A percentile compares a stretch with the other conserved stretches of the same genome.
Conservation (phyloP, 2,329 filamentous ascomycete genomes). For the Diaporthe citri region DNA sequence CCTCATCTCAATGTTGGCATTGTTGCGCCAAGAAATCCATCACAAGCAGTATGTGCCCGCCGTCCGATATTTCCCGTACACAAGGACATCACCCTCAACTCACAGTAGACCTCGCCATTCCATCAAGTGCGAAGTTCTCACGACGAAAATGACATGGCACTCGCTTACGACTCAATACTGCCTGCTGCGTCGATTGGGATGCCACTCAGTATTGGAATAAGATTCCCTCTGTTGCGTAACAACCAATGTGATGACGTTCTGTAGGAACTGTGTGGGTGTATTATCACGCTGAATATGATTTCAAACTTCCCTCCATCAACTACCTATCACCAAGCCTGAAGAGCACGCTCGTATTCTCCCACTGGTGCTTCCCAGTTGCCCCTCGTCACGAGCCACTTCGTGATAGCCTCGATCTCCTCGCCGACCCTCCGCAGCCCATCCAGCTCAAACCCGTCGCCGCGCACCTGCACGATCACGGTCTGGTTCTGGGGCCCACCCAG, state of each 20-base stretch:
- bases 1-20: not conserved
- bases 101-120: not conserved
- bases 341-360: not conserved
- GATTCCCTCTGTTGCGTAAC: too few relatives aligned
- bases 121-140: not conserved
- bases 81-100: too few relatives aligned
- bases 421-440: slow-evolving; percentile 10
- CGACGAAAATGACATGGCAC: not conserved
- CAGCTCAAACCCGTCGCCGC: slow-evolving; percentile 28
- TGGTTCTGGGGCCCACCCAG: slow-evolving; percentile 32
- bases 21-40: not conserved
- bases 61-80: not conserved
- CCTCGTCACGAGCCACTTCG: slow-evolving; percentile 30
- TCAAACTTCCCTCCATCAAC: not conserved
- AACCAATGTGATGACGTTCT: too few relatives aligned
- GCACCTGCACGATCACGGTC: slow-evolving; percentile 33
- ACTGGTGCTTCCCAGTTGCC: slow-evolving; percentile 26
- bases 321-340: not conserved
- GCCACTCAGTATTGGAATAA: not conserved
- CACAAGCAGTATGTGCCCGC: too few relatives aligned
- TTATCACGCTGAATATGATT: not conserved
- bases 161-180: not conserved
- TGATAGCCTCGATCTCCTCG: slow-evolving; percentile 34
- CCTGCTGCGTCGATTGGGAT: not conserved
- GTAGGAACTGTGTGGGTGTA: not conserved